A percentile compares a stretch with the other conserved stretches of the same genome.
Evolutionary conservation across 768 basidiomycete species (phyloP).

Genomic region (Leccinum pellstonianum): DNA sequence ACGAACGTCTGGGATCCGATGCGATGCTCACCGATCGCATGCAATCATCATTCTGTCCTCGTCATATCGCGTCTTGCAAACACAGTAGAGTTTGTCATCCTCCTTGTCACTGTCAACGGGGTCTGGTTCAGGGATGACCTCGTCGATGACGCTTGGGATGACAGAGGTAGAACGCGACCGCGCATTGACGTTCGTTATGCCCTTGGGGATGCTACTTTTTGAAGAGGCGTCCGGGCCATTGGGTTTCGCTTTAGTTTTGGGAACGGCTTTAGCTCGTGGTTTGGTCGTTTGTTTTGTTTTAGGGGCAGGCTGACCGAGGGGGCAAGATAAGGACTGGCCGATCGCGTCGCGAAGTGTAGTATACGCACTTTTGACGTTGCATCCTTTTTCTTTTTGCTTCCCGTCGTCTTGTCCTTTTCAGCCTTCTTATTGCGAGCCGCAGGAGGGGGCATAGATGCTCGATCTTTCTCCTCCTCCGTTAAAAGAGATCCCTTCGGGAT

Average conservation of each 20-base stretch:
- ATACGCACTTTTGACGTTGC: slow-evolving; percentile 22
- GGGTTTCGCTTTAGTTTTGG: slow-evolving; percentile 30
- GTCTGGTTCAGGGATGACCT: slow-evolving; percentile 48
- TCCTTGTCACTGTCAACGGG: slow-evolving; percentile 43
- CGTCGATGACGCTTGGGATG: slow-evolving; percentile 50
- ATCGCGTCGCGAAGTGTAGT: neutral
- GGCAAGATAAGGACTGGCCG: neutral
- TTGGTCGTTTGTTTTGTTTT: slow-evolving; percentile 34
- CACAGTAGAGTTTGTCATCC: slow-evolving; percentile 73
- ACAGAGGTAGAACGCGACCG: slow-evolving; percentile 73
- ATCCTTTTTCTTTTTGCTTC: slow-evolving; percentile 39
- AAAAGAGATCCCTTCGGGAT: slow-evolving; percentile 10
- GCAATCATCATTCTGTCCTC: slow-evolving; percentile 91
- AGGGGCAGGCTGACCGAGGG: slow-evolving; percentile 15
- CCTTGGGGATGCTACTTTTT: slow-evolving; percentile 23
- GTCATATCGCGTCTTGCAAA: slow-evolving; percentile 86
- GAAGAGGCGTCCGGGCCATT: slow-evolving; percentile 10
- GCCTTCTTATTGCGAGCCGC: slow-evolving; percentile 25
- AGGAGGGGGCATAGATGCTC: slow-evolving; percentile 62
- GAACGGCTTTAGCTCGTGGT: slow-evolving; percentile 30
- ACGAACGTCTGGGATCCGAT: neutral
- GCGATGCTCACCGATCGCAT: slow-evolving; percentile 71
- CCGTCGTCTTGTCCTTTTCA: slow-evolving; percentile 25
- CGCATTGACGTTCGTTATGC: slow-evolving; percentile 29
- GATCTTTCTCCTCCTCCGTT: slow-evolving; percentile 34